Conservation (phyloP, 805 yeast species). For the Metschnikowia reukaufii region DNA sequence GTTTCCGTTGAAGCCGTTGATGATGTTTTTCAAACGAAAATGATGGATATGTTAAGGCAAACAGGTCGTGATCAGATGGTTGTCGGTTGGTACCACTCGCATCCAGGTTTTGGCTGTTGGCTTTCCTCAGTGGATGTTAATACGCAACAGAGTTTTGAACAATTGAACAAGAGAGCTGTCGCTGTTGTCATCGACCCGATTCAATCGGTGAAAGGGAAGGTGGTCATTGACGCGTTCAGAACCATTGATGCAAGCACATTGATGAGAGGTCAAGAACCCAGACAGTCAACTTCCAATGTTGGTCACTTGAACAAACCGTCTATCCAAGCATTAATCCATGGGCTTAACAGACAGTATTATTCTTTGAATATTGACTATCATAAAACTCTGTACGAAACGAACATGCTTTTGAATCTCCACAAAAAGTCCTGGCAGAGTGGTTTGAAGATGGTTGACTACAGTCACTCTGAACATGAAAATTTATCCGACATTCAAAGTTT, state of each 20-base stretch:
- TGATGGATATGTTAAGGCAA: conserved; percentile 99
- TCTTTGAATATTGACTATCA: conserved; percentile 93
- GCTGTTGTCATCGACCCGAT: conserved; percentile 99
- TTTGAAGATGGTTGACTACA: conserved; percentile 71
- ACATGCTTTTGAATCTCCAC: conserved; percentile 90
- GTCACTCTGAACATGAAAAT: conserved; percentile 73
- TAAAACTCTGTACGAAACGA: conserved; percentile 88
- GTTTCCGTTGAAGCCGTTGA: conserved; percentile 99
- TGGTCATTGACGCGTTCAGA: conserved; percentile 97
- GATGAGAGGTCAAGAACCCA: conserved; percentile 96
- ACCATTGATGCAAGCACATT: conserved; percentile 82
- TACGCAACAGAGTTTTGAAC: conserved; percentile 97
- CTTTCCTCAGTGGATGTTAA: conserved; percentile 94
- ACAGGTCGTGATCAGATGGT: conserved; percentile 99
- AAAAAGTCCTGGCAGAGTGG: conserved; percentile 97
- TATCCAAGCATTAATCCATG: conserved; percentile 95
- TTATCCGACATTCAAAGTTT: conserved; percentile 68
- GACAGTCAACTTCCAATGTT: conserved; percentile 94
- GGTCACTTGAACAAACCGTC: conserved; percentile 96
- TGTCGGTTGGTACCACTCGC: conserved; percentile 99
- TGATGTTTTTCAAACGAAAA: conserved; percentile 96
- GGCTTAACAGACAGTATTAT: conserved; percentile 94
- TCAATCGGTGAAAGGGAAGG: conserved; percentile 98
- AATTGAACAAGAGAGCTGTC: conserved; percentile 90
- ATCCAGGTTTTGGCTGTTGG: conserved; percentile 99